phyloP scores from a whole-genome alignment of 1,284 basidiomycete genomes.

The Cryptococcus hybrid region DNA sequence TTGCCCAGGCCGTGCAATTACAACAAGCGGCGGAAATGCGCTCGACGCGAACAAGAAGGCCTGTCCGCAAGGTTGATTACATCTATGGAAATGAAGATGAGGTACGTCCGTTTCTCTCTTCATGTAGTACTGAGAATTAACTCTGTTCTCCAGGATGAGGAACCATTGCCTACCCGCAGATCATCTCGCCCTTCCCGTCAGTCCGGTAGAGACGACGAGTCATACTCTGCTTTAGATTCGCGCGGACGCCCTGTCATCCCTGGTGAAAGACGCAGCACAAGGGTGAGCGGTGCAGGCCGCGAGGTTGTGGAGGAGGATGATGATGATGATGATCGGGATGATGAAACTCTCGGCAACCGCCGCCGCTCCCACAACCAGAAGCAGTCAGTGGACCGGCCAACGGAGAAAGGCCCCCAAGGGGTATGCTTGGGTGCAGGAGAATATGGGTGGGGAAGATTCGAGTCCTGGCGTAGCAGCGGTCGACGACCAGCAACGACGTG shows the following conservation, averaged over 20 bases:
- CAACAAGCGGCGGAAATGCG: constrained; percentile 36
- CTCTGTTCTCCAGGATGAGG: neutral
- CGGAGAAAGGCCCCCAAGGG: too few relatives aligned
- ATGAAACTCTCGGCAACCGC: neutral
- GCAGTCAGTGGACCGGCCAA: constrained; percentile 1
- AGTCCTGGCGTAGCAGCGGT: too few relatives aligned
- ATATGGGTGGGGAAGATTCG: too few relatives aligned
- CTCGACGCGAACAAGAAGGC: constrained; percentile 37
- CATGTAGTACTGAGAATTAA: neutral
- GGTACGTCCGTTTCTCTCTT: neutral
- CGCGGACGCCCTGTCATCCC: constrained; percentile 31
- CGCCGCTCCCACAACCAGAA: too few relatives aligned
- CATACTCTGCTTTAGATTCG: constrained; percentile 7
- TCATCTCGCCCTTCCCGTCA: neutral
- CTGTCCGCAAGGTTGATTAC: constrained; percentile 40
- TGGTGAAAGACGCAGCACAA: constrained; percentile 27
- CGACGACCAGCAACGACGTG: too few relatives aligned
- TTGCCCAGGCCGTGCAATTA: constrained; percentile 21
- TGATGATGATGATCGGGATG: constrained; percentile 15
- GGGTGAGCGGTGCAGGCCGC: neutral
- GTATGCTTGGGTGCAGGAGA: too few relatives aligned
- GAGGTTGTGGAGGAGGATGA: neutral
- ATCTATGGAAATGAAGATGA: constrained; percentile 20
- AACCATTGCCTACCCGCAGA: neutral
- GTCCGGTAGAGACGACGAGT: neutral